phyloP scores from a whole-genome alignment of 1,139 yeast genomes.

The Nakaseomyces kungkrabaensis region DNA sequence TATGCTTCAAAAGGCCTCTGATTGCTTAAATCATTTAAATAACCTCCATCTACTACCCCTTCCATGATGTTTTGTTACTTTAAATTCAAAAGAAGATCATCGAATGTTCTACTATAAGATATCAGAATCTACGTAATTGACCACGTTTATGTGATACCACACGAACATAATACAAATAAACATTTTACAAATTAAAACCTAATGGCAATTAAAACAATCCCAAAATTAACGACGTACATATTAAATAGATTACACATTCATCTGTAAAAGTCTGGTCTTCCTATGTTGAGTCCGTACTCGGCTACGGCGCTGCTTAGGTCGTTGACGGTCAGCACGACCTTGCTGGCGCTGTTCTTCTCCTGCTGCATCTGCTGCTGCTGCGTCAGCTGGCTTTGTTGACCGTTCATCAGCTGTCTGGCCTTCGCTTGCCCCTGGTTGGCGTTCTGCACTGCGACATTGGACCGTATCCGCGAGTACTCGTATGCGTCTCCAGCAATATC shows the following conservation, averaged over 20 bases:
- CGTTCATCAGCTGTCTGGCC: conserved; percentile 68
- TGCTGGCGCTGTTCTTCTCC: conserved; percentile 34
- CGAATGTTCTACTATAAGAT: no score
- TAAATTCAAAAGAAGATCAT: neutral
- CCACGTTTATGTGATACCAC: no score
- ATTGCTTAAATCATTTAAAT: no score
- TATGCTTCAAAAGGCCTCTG: no score
- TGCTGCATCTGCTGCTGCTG: conserved; percentile 32
- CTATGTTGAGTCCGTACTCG: conserved; percentile 86
- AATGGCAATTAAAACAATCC: no score
- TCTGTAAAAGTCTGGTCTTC: conserved; percentile 89
- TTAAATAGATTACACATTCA: conserved; percentile 16
- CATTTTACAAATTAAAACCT: no score
- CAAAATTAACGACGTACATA: no score
- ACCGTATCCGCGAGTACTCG: conserved; percentile 85
- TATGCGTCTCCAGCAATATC: conserved; percentile 96
- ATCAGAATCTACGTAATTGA: no score
- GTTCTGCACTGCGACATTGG: conserved; percentile 71
- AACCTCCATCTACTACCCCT: no score
- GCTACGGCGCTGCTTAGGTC: conserved; percentile 35
- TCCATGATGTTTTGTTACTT: neutral
- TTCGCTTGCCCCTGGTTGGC: conserved; percentile 80
- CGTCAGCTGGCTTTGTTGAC: conserved; percentile 28
- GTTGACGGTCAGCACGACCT: conserved; percentile 29
- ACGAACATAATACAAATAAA: no score